Conservation (phyloP, 352 stramenopile species). For the Pythium phragmiticola region DNA sequence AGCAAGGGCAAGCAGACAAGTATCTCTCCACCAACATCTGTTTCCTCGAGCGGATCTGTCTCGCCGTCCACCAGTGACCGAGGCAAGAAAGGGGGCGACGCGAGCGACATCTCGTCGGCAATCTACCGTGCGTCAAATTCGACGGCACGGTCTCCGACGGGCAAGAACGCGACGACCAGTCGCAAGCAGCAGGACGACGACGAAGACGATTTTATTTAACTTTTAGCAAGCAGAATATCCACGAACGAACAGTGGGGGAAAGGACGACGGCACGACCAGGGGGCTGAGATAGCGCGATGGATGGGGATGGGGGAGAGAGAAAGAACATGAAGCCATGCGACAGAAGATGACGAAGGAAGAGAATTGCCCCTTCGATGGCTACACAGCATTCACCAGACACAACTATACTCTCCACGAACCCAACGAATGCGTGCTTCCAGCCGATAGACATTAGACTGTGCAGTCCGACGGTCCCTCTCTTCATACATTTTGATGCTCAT, state of each 20-base stretch:
- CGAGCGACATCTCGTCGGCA: conserved; percentile 34
- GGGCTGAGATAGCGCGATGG: not conserved
- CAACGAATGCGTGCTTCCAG: no score
- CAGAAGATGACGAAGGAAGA: no score
- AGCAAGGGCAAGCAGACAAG: conserved; percentile 26
- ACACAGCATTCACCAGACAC: no score
- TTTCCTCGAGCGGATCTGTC: conserved; percentile 24
- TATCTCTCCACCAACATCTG: conserved; percentile 30
- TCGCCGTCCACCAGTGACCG: conserved; percentile 19
- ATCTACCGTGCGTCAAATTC: conserved; percentile 38
- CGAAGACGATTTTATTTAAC: conserved; percentile 78
- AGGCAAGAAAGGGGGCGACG: conserved; percentile 23
- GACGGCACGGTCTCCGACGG: conserved; percentile 25
- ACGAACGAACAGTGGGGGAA: not conserved
- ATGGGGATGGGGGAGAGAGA: no score
- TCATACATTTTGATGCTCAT: no score
- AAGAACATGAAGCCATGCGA: no score
- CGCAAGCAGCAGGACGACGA: conserved; percentile 30
- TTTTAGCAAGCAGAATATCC: not conserved
- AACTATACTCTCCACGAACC: no score
- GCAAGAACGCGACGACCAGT: conserved; percentile 17
- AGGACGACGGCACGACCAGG: not conserved
- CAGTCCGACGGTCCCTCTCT: no score
- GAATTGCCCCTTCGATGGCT: no score
- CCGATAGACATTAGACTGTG: no score